A percentile compares a stretch with the other conserved stretches of the same genome.
These are phyloP conservation scores for Glycine soja DNA, from an alignment of 306 rosid genomes.

Conservation along the genomic window DNA sequence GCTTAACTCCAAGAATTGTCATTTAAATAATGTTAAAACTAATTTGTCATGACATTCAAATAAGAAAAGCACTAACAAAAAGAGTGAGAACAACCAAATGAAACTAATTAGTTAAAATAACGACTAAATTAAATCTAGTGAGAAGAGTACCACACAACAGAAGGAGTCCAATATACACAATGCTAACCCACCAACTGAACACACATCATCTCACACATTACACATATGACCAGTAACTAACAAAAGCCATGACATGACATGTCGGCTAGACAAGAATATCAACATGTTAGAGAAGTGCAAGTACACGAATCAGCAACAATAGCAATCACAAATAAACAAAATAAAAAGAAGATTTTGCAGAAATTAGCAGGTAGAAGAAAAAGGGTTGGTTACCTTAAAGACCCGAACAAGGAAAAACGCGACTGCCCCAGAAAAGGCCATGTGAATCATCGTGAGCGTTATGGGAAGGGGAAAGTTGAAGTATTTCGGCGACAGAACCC, in stretches of 20 bases:
- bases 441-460: constrained; percentile 95
- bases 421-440: constrained; percentile 91
- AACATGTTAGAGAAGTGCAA: not conserved
- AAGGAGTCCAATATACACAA: not conserved
- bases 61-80: too few species aligned
- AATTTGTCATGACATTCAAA: too few species aligned
- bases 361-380: not conserved
- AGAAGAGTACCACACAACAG: constrained; percentile 3
- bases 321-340: not conserved
- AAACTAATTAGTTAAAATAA: too few species aligned
- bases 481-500: constrained; percentile 95
- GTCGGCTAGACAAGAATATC: not conserved
- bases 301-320: not conserved
- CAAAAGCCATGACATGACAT: constrained; percentile 7
- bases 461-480: constrained; percentile 95
- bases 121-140: not conserved
- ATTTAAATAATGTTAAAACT: not conserved
- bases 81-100: too few species aligned
- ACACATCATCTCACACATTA: not conserved
- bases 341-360: not conserved
- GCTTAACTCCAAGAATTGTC: constrained; percentile 12
- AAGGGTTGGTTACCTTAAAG: constrained; percentile 68
- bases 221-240: not conserved
- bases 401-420: constrained; percentile 92
- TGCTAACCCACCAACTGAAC: not conserved